These are phyloP conservation scores for Camelina sativa DNA, from an alignment of 345 rosid genomes.

Conservation along the genomic window DNA sequence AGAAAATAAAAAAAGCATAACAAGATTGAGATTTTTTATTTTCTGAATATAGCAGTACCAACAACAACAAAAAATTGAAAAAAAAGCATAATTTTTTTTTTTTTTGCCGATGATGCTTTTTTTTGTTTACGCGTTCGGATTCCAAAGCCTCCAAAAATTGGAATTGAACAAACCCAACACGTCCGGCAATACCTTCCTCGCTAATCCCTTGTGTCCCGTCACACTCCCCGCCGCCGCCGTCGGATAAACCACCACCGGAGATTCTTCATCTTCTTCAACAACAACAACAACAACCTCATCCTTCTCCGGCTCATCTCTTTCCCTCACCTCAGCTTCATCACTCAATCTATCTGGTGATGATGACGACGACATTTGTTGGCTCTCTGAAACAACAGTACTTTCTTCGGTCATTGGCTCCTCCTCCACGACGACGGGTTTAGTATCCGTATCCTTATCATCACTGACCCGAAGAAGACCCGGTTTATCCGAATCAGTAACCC, in stretches of 20 bases:
- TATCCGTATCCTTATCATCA: background rate
- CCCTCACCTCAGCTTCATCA: slow-evolving; percentile 33
- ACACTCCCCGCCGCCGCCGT: slow-evolving; percentile 32
- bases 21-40: slow-evolving; percentile 10
- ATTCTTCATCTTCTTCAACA: slow-evolving; percentile 1
- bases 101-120: slow-evolving; percentile 18
- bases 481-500: slow-evolving; percentile 20
- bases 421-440: slow-evolving; percentile 7
- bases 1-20: slow-evolving; percentile 5
- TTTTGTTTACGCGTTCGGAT: slow-evolving; percentile 65
- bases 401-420: background rate
- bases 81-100: slow-evolving; percentile 11
- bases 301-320: slow-evolving; percentile 14
- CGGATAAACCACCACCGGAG: slow-evolving; percentile 27
- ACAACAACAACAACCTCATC: background rate
- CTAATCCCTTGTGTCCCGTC: slow-evolving; percentile 69
- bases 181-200: slow-evolving; percentile 96
- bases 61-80: background rate
- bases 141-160: slow-evolving; percentile 92
- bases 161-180: slow-evolving; percentile 84
- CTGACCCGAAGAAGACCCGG: slow-evolving; percentile 41
- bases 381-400: background rate
- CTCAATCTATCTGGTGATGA: slow-evolving; percentile 30
- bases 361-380: slow-evolving; percentile 28
- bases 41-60: background rate